Base-by-base conservation (phyloP, 1,284 basidiomycete genomes). In the Microbotryum violaceum region DNA sequence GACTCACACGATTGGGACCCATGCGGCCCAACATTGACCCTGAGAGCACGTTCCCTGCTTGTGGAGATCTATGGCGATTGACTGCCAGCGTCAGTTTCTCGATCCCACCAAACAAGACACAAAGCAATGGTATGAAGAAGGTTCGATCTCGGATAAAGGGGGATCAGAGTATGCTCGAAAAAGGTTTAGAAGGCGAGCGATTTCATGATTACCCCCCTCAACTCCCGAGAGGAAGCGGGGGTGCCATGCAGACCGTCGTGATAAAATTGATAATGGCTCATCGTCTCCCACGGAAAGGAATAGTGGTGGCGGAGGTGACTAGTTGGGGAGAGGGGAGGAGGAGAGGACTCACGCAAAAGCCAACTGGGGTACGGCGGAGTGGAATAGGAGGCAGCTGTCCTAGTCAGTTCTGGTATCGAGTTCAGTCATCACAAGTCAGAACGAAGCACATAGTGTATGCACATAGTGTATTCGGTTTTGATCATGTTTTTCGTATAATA, bases 201-300 rank as follows among this genome's bases (percentile, higher is more conserved):
- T 54, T 67, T 60, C 62, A 57, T 60, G 62, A 64, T 60, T 55
- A 51, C 33, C 57, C 18, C 44, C 25, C 33, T 53, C 51, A 12
- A 33, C 18, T 10, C 37, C 12, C 37, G 16, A 42, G 37, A 42
- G 16, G 16, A 42, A 42, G 27, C 27, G 27, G 12, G 47, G 12
- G 56, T 25, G 29, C 27, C 62, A 62, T 59, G 61, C 58, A 67
- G 65, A 67, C 65, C 65, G 65, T 67, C 65, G 65, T 67, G 65
- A 67, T 67, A 64, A 61, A 42, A 42, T 42, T 64, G 50, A 56
- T 60, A 62, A 60, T 56, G 65, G 46, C 57, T 67, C 65, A 57
- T 67, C 65, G 57, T 64, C 65, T 67, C 65, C 65, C 65, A 63
- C 7, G 29, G 25, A 47, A 44, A 45, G 3, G 42, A 45, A 10